Evolutionary conservation across 495 filamentous ascomycete genomes (phyloP).

Genomic region (Aspergillus avenaceus): DNA sequence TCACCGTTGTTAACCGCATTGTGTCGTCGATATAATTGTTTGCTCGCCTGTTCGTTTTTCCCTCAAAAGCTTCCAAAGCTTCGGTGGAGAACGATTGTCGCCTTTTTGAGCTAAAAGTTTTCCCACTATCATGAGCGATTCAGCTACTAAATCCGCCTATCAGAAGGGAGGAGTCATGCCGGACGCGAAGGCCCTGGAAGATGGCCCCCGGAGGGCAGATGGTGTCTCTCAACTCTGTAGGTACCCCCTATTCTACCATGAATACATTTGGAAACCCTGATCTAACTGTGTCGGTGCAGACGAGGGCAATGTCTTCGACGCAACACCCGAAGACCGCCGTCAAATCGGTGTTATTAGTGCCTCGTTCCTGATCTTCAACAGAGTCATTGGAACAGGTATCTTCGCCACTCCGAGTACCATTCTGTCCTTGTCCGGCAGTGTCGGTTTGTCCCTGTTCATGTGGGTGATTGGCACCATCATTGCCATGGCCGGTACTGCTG

Average conservation of each 20-base stretch:
- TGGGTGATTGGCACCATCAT: conserved; percentile 51
- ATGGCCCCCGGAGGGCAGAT: conserved; percentile 26
- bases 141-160: conserved; percentile 14
- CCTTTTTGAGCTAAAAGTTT: neutral
- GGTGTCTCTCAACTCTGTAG: conserved; percentile 36
- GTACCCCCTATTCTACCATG: neutral
- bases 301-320: conserved; percentile 53
- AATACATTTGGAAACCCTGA: neutral
- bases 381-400: conserved; percentile 65
- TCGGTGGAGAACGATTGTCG: neutral
- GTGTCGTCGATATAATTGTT: neutral
- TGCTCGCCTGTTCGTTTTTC: neutral
- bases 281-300: conserved; percentile 18
- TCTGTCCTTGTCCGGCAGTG: conserved; percentile 47
- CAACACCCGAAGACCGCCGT: conserved; percentile 59
- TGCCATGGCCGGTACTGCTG: conserved; percentile 45
- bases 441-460: conserved; percentile 49
- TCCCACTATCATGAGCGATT: conserved; percentile 7
- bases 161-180: conserved; percentile 10
- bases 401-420: conserved; percentile 60
- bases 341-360: conserved; percentile 59
- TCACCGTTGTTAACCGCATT: conserved; percentile 17
- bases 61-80: conserved; percentile 1
- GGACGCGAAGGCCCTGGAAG: conserved; percentile 22
- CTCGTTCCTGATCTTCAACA: conserved; percentile 59